These are phyloP conservation scores for Pichia heedii DNA, from an alignment of 805 yeast genomes.

Conservation along the genomic window DNA sequence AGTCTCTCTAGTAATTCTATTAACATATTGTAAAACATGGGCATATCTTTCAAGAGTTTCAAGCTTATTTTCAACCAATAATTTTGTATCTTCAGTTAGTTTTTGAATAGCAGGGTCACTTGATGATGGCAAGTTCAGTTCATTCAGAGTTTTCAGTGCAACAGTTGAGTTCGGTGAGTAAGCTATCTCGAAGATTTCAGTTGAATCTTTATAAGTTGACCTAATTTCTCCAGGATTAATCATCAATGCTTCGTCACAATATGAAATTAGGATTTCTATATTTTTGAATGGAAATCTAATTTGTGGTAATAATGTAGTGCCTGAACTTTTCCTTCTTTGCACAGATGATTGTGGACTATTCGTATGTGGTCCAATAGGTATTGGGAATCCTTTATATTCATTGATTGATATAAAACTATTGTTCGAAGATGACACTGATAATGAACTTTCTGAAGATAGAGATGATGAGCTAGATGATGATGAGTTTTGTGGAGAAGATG, in stretches of 20 bases:
- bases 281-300: constrained; percentile 55
- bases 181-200: constrained; percentile 25
- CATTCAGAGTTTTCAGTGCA: constrained; percentile 41
- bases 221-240: constrained; percentile 64
- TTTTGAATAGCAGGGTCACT: constrained; percentile 57
- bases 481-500: neutral
- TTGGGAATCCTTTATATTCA: constrained; percentile 52
- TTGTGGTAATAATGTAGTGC: constrained; percentile 27
- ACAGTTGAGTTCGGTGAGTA: constrained; percentile 53
- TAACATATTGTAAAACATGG: constrained; percentile 65
- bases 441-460: neutral
- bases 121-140: constrained; percentile 35
- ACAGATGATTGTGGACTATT: constrained; percentile 17
- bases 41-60: constrained; percentile 63
- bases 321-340: constrained; percentile 32
- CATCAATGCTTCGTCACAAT: constrained; percentile 65
- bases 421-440: constrained; percentile 14
- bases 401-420: constrained; percentile 16
- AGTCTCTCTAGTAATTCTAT: constrained; percentile 69
- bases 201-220: constrained; percentile 12
- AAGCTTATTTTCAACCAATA: constrained; percentile 51
- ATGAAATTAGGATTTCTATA: constrained; percentile 45
- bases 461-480: neutral
- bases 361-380: constrained; percentile 24
- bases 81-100: constrained; percentile 60